A percentile compares a stretch with the other conserved stretches of the same genome.
These are phyloP conservation scores for Prunus mume DNA, from an alignment of 306 rosid genomes.

Conservation along the genomic window DNA sequence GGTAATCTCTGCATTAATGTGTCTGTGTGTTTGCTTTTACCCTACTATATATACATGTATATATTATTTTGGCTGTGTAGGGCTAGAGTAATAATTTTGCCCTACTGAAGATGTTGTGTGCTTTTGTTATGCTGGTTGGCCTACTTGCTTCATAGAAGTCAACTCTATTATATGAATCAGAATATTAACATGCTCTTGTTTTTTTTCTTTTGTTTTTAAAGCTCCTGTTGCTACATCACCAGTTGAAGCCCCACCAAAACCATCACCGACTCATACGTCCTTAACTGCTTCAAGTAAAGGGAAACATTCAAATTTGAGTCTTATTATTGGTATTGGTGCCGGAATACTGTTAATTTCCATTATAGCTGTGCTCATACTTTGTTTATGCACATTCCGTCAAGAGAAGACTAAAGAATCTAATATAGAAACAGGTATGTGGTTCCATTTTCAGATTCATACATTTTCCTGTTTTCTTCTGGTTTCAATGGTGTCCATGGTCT, in stretches of 20 bases:
- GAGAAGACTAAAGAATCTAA: constrained; percentile 51
- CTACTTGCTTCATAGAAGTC: background rate
- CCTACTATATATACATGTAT: background rate
- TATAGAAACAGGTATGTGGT: constrained; percentile 54
- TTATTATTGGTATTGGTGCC: constrained; percentile 64
- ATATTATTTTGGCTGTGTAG: background rate
- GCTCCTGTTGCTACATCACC: constrained; percentile 75
- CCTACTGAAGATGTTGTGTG: background rate
- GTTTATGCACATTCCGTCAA: constrained; percentile 47
- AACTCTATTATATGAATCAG: background rate
- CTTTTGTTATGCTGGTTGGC: background rate
- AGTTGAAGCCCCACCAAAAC: constrained; percentile 40
- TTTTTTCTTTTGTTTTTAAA: constrained; percentile 28
- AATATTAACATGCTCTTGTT: constrained; percentile 22
- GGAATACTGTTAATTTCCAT: constrained; percentile 67
- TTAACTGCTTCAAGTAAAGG: constrained; percentile 41
- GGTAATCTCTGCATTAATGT: background rate
- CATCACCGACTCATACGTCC: constrained; percentile 42
- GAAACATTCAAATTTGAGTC: constrained; percentile 59
- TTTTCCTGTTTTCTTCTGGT: background rate
- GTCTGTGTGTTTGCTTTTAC: background rate
- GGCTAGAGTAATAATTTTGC: background rate
- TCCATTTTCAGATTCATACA: constrained; percentile 14
- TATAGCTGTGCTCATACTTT: constrained; percentile 51
- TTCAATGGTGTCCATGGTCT: constrained; percentile 5